Conservation (phyloP, 2,329 filamentous ascomycete genomes). For the Neonectria faginata region DNA sequence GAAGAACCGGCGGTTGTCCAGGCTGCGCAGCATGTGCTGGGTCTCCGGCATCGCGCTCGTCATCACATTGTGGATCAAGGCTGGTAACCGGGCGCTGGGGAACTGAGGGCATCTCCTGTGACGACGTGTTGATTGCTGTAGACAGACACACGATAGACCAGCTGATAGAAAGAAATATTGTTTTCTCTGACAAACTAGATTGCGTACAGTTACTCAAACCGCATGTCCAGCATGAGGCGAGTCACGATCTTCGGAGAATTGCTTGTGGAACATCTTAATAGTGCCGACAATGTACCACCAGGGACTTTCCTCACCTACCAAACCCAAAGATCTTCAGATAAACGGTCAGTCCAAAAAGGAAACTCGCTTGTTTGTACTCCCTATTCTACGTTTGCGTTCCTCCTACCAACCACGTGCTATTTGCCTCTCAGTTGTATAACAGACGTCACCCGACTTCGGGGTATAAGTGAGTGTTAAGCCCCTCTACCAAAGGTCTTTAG, state of each 20-base stretch:
- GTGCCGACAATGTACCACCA: not conserved
- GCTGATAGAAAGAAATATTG: not conserved
- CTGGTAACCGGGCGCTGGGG: slow-evolving; percentile 47
- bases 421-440: not conserved
- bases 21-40: slow-evolving; percentile 56
- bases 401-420: not conserved
- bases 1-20: slow-evolving; percentile 53
- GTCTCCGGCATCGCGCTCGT: slow-evolving; percentile 48
- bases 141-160: not conserved
- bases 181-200: not conserved
- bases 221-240: not conserved
- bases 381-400: slow-evolving; percentile 1
- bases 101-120: slow-evolving; percentile 8
- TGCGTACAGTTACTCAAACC: too few relatives aligned
- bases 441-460: not conserved
- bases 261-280: not conserved
- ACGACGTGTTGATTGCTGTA: not conserved
- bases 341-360: not conserved
- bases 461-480: not conserved
- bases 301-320: not conserved
- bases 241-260: not conserved
- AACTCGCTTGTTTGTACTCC: not conserved
- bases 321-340: not conserved
- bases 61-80: slow-evolving; percentile 56
- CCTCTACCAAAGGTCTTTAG: not conserved